phyloP scores from a whole-genome alignment of 2,329 filamentous ascomycete genomes.

The Fusarium multiceps region DNA sequence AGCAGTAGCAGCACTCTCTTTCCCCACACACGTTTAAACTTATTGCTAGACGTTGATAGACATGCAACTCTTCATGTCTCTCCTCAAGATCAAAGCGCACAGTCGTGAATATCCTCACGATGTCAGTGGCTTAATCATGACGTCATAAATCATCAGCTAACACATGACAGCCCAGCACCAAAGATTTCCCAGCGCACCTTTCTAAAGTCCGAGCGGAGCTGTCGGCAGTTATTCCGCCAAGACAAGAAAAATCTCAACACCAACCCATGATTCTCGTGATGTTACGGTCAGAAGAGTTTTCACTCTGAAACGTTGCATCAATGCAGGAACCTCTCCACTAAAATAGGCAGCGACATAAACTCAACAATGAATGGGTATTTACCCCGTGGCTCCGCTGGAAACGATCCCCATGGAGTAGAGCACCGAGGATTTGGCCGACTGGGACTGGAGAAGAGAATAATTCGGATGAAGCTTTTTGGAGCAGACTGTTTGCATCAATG shows the following conservation, averaged over 20 bases:
- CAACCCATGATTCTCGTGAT: neutral
- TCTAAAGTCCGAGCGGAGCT: neutral
- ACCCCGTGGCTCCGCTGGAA: conserved; percentile 15
- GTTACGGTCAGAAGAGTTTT: conserved; percentile 6
- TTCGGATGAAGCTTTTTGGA: neutral
- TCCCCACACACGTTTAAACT: neutral
- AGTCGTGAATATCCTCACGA: neutral
- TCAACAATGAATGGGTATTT: neutral
- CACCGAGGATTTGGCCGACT: conserved; percentile 22
- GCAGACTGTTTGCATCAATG: neutral
- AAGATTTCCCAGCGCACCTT: neutral
- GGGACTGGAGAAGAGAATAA: neutral
- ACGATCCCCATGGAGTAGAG: conserved; percentile 22
- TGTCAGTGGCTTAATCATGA: conserved; percentile 8
- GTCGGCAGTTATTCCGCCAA: conserved; percentile 8
- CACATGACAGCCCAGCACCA: neutral
- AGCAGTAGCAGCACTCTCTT: rapidly evolving
- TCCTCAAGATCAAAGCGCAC: neutral
- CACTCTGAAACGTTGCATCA: neutral
- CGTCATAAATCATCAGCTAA: neutral
- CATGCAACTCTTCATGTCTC: neutral
- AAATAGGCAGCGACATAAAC: conserved; percentile 30
- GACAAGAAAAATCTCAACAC: conserved; percentile 13
- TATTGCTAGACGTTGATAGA: neutral
- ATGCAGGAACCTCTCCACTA: neutral